Evolutionary conservation across 148 eudicot species (phyloP).

Genomic region (Tetragonia tetragonoides): DNA sequence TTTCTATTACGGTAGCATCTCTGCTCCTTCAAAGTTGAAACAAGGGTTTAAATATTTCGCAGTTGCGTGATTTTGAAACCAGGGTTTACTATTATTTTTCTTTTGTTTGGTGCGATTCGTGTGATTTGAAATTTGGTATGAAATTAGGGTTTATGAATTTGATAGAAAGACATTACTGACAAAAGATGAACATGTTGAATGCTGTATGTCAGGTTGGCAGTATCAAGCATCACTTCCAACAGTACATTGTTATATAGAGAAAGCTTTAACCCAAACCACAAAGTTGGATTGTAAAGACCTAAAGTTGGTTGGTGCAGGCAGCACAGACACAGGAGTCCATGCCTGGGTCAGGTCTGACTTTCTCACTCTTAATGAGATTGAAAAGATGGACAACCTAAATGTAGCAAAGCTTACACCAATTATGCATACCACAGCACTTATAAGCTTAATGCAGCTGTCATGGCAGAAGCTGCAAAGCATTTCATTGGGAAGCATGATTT

Average conservation of each 20-base stretch:
- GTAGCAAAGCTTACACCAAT: conserved; percentile 24
- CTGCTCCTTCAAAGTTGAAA: too few relatives aligned
- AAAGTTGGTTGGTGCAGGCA: conserved; percentile 73
- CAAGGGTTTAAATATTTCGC: too few relatives aligned
- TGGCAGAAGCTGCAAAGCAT: conserved; percentile 68
- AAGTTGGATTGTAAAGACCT: conserved; percentile 65
- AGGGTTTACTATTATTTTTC: too few relatives aligned
- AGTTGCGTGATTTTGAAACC: too few relatives aligned
- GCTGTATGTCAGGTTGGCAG: conserved; percentile 71
- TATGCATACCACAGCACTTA: conserved; percentile 70
- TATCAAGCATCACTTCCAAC: conserved; percentile 84
- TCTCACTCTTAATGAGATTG: conserved; percentile 22
- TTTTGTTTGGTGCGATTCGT: too few relatives aligned
- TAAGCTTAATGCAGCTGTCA: conserved; percentile 61
- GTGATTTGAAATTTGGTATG: too few relatives aligned
- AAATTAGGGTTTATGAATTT: too few relatives aligned
- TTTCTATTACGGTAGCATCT: too few relatives aligned
- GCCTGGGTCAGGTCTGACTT: conserved; percentile 88
- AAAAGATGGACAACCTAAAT: conserved; percentile 5
- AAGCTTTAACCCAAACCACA: conserved; percentile 63
- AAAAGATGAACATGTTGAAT: too few relatives aligned
- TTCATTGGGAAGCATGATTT: conserved; percentile 78
- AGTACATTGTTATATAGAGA: conserved; percentile 67
- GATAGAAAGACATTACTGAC: background rate
- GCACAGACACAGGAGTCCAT: conserved; percentile 96